A percentile compares a stretch with the other conserved stretches of the same genome.
These are phyloP conservation scores for Neofusicoccum sp. DNA, from an alignment of 2,329 filamentous ascomycete genomes.

Conservation along the genomic window DNA sequence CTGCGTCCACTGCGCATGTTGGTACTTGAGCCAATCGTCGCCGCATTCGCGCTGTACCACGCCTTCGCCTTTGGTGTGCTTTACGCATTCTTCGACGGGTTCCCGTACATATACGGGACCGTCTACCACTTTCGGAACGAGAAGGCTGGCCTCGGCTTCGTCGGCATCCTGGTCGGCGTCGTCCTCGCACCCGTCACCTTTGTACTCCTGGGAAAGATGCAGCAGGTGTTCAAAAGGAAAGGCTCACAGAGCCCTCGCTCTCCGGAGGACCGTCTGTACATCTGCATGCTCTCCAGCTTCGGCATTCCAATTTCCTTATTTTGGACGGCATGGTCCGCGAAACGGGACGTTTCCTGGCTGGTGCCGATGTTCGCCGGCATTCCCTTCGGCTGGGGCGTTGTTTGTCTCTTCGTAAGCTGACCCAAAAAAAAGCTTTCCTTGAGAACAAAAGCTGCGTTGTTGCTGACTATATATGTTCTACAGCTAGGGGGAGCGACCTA, in stretches of 20 bases:
- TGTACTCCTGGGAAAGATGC: conserved; percentile 34
- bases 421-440: no score
- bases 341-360: not conserved
- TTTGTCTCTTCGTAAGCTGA: conserved; percentile 56
- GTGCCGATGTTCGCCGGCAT: conserved; percentile 50
- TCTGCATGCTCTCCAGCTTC: conserved; percentile 58
- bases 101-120: conserved; percentile 33
- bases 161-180: conserved; percentile 35
- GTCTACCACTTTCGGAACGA: conserved; percentile 31
- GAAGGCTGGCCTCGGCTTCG: conserved; percentile 33
- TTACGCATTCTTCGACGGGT: conserved; percentile 37
- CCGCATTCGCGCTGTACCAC: conserved; percentile 36
- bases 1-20: conserved; percentile 52
- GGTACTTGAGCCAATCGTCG: conserved; percentile 34
- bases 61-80: conserved; percentile 36
- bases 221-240: conserved; percentile 29
- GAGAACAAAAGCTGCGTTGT: no score
- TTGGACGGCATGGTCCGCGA: conserved; percentile 41
- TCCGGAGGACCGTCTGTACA: conserved; percentile 59
- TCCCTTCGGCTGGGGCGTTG: conserved; percentile 60
- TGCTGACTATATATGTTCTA: not conserved
- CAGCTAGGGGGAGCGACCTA: not conserved
- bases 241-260: conserved; percentile 38
- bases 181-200: conserved; percentile 28
- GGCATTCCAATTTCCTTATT: conserved; percentile 56